Base-by-base conservation (phyloP, 495 filamentous ascomycete species). In the Aspergillus steynii region DNA sequence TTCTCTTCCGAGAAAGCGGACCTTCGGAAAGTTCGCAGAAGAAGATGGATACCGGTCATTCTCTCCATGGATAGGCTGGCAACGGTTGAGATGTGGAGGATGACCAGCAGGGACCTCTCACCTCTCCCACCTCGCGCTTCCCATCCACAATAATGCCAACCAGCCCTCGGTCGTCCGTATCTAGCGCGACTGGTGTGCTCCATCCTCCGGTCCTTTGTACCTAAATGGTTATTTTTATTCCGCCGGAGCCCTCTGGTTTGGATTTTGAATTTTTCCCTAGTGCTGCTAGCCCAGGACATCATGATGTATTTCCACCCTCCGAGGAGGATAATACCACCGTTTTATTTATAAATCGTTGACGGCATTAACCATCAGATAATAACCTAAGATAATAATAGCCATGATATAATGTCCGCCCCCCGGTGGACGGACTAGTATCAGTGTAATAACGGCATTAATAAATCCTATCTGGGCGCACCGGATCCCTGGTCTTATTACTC, bases 11-110 rank as follows among this genome's bases (percentile, higher is more conserved):
- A 31, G 26, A 62, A 45, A 57, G 55, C 50, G 59, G 45, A 29
- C 49, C 29, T 51, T 42, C 56, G 61, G 56, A 59, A 63, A 32
- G 27, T 59, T 61, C 52, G 42, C 48, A 28, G 42, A 45, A 55
- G 52, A 31, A 61, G 20, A 59, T 59, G 55, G 60, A 34, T 45
- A 58, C 42, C n/a, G 53, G 29, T 48, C 57, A 29, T 50, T 31
- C 55, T 52, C 58, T 50, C 63, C 63, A 61, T 61, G 63, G 63
- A 51, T 51, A 25, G 48, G 52, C 32, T 37, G 51, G 42, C 50
- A 65, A 58, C 55, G 63, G 63, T 62, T 65, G 56, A 60, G 63
- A 60, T 65, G 56, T 65, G 63, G 63, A 62, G 63, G 63, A 60
- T 58, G 50, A 50, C 55, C 45, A 53, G 51, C 52, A n/a, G 29